A percentile compares a stretch with the other conserved stretches of the same genome.
Evolutionary conservation across 169 alveolate species (phyloP).

Genomic region (Eimeria praecox): DNA sequence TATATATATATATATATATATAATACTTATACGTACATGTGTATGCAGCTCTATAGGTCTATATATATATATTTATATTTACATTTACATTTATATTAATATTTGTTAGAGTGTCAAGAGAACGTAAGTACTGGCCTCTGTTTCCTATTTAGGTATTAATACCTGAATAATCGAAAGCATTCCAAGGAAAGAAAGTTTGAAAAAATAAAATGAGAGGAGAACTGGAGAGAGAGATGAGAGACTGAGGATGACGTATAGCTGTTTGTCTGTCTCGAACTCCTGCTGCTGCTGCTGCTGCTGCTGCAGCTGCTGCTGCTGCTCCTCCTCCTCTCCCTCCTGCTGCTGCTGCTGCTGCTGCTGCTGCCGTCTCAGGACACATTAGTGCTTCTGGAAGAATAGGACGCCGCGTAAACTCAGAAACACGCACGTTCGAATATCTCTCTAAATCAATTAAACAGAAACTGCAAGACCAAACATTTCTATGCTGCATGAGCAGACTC

Average conservation of each 20-base stretch:
- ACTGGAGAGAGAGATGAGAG: conserved; percentile 18
- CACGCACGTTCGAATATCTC: conserved; percentile 19
- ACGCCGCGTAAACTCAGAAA: conserved; percentile 26
- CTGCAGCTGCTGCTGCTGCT: no score
- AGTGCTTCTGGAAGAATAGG: conserved; percentile 24
- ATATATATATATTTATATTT: neutral
- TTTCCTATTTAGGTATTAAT: no score
- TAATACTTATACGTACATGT: neutral
- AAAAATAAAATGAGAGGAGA: conserved; percentile 40
- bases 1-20: neutral
- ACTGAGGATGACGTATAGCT: neutral
- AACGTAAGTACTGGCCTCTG: neutral
- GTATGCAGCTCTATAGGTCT: neutral
- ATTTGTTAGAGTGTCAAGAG: neutral
- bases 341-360: neutral
- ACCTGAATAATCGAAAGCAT: conserved; percentile 62
- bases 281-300: no score
- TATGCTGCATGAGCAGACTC: neutral
- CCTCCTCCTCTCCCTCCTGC: no score
- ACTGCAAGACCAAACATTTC: neutral
- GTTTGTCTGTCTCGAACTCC: no score
- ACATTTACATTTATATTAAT: no score
- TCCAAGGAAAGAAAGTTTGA: conserved; percentile 72
- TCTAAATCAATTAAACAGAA: neutral
- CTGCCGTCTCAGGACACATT: conserved; percentile 11